phyloP scores from a whole-genome alignment of 495 filamentous ascomycete species.

The Cryomyces minteri region DNA sequence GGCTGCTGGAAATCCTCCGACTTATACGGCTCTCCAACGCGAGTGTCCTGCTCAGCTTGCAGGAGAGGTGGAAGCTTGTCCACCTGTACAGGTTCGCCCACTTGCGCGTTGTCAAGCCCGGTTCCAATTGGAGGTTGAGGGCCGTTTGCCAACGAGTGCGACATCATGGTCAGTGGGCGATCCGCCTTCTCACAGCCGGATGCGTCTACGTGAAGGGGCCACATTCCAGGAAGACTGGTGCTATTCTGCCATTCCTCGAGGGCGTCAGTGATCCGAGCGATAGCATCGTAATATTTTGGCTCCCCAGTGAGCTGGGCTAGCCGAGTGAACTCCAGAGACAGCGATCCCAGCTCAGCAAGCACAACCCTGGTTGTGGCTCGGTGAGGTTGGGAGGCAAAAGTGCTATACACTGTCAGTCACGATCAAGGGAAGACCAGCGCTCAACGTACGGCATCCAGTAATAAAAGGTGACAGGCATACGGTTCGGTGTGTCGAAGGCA shows the following conservation, averaged over 20 bases:
- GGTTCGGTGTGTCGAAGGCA: constrained; percentile 90
- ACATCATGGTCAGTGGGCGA: background rate
- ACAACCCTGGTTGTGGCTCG: constrained; percentile 42
- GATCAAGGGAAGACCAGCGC: background rate
- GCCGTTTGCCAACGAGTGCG: background rate
- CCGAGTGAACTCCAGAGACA: constrained; percentile 90
- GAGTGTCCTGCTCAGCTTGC: background rate
- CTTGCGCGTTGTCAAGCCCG: background rate
- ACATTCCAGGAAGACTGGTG: constrained; percentile 66
- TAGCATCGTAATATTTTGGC: constrained; percentile 82
- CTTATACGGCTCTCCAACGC: too few relatives aligned
- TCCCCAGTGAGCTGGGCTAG: constrained; percentile 81
- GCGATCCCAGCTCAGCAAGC: constrained; percentile 73
- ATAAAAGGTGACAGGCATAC: constrained; percentile 83
- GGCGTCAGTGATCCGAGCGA: constrained; percentile 79
- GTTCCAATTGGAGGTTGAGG: background rate
- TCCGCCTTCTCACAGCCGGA: constrained; percentile 37
- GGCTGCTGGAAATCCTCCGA: too few relatives aligned
- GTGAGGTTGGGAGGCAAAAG: constrained; percentile 42
- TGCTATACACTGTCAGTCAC: constrained; percentile 14
- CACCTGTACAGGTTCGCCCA: background rate
- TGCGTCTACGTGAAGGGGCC: constrained; percentile 66
- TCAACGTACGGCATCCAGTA: constrained; percentile 53
- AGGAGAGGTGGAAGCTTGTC: background rate
- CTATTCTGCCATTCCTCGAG: constrained; percentile 60